Percentiles rank a stretch among this genome's conserved stretches.
Evolutionary conservation across 176 grass and related monocot genomes (phyloP).

Genomic region (Themeda triandra): DNA sequence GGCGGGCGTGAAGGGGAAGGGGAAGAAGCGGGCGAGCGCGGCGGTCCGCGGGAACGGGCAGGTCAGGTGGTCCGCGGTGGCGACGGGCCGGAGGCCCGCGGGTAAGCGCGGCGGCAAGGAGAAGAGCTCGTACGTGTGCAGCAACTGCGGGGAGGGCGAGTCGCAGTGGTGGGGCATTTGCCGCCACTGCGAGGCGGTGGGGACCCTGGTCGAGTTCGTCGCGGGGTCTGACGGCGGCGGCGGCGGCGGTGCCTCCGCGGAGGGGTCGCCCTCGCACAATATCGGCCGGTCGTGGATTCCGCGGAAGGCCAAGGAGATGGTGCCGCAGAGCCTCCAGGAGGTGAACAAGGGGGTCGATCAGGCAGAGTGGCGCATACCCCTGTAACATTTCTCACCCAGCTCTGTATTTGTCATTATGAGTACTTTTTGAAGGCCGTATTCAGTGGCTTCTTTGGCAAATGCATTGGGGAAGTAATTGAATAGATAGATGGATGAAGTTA

Average conservation of each 20-base stretch:
- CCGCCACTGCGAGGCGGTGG: conserved; percentile 25
- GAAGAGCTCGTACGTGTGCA: conserved; percentile 50
- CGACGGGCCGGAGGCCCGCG: neutral
- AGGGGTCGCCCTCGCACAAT: conserved; percentile 31
- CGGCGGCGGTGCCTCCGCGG: neutral
- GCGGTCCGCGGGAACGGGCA: neutral
- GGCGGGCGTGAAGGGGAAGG: conserved; percentile 3
- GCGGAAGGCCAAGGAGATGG: conserved; percentile 36
- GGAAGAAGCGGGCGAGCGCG: conserved; percentile 5
- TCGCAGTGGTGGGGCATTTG: conserved; percentile 85
- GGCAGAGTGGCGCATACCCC: conserved; percentile 69
- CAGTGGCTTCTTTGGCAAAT: neutral
- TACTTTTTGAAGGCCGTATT: neutral
- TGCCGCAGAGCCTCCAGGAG: conserved; percentile 57
- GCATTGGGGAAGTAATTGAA: neutral
- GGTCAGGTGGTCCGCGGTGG: conserved; percentile 11
- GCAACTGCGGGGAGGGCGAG: conserved; percentile 42
- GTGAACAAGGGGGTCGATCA: conserved; percentile 52
- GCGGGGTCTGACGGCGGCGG: neutral
- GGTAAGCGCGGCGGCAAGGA: conserved; percentile 38
- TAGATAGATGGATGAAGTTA: neutral
- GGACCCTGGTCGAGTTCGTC: conserved; percentile 19
- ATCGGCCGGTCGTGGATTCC: conserved; percentile 55
- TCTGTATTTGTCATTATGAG: neutral
- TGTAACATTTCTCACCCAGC: conserved; percentile 46